phyloP scores from a whole-genome alignment of 352 stramenopile genomes.

The Pythium phragmitis region DNA sequence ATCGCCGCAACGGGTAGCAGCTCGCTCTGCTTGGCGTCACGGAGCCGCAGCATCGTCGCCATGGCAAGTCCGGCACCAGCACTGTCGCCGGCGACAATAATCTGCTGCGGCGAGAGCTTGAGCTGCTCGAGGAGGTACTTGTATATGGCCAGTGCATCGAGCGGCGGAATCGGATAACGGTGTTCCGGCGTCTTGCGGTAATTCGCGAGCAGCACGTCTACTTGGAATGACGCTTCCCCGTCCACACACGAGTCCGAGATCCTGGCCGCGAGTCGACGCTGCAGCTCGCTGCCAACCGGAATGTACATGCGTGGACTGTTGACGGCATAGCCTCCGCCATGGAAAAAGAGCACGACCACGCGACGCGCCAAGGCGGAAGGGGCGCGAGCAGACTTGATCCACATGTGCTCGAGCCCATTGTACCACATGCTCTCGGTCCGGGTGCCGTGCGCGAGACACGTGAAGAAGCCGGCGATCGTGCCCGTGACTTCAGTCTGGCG shows the following conservation, averaged over 20 bases:
- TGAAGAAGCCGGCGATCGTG: slow-evolving; percentile 14
- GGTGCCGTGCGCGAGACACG: slow-evolving; percentile 18
- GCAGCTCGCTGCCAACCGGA: slow-evolving; percentile 32
- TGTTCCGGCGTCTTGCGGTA: slow-evolving; percentile 28
- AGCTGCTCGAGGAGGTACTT: slow-evolving; percentile 15
- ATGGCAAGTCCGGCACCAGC: slow-evolving; percentile 19
- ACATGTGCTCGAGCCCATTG: slow-evolving; percentile 30
- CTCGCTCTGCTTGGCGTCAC: neutral
- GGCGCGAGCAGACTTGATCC: neutral
- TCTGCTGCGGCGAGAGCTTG: slow-evolving; percentile 4
- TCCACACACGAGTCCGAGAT: neutral
- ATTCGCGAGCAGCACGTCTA: slow-evolving; percentile 22
- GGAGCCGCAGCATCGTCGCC: slow-evolving; percentile 22
- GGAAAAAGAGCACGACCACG: slow-evolving; percentile 25
- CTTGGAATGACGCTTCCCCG: neutral
- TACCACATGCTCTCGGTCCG: slow-evolving; percentile 4
- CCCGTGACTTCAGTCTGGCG: slow-evolving; percentile 16
- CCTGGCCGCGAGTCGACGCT: slow-evolving; percentile 9
- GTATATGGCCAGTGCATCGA: slow-evolving; percentile 25
- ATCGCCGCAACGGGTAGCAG: slow-evolving; percentile 8
- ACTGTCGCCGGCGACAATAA: slow-evolving; percentile 27
- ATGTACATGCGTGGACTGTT: slow-evolving; percentile 30
- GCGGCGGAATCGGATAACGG: slow-evolving; percentile 11
- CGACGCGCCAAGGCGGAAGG: neutral
- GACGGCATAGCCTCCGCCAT: slow-evolving; percentile 23